Conservation (phyloP, 768 basidiomycete species). For the Xanthoconium purpureum region DNA sequence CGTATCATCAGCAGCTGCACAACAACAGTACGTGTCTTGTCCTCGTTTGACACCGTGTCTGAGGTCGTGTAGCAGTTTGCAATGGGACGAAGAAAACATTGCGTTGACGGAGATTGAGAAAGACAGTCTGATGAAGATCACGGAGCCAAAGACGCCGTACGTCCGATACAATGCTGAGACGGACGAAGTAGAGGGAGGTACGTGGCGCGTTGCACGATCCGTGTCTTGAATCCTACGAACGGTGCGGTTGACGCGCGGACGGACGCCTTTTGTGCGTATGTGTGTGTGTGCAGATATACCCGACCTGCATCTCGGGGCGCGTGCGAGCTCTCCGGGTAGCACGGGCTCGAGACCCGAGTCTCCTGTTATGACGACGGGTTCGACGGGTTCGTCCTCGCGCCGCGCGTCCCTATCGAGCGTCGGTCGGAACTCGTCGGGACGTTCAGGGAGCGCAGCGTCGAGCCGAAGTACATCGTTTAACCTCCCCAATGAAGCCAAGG, state of each 20-base stretch:
- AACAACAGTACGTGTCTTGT: slow-evolving; percentile 49
- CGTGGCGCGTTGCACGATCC: slow-evolving; percentile 12
- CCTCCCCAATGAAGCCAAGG: slow-evolving; percentile 66
- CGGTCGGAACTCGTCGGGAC: slow-evolving; percentile 50
- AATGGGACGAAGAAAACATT: slow-evolving; percentile 95
- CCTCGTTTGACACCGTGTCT: neutral
- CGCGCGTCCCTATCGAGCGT: slow-evolving; percentile 70
- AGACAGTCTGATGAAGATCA: slow-evolving; percentile 97
- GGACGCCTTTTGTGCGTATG: neutral
- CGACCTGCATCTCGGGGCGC: slow-evolving; percentile 56
- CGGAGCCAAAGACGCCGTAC: slow-evolving; percentile 95
- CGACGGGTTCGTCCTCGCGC: slow-evolving; percentile 63
- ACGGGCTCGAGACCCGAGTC: slow-evolving; percentile 47
- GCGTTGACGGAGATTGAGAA: slow-evolving; percentile 91
- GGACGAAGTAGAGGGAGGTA: slow-evolving; percentile 84
- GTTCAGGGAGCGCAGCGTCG: slow-evolving; percentile 60
- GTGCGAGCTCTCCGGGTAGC: slow-evolving; percentile 34
- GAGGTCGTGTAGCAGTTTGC: slow-evolving; percentile 51
- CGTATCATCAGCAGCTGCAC: slow-evolving; percentile 38
- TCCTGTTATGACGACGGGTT: slow-evolving; percentile 57
- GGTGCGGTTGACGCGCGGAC: neutral
- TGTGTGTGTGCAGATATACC: slow-evolving; percentile 78
- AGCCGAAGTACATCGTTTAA: slow-evolving; percentile 85
- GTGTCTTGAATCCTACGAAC: neutral
- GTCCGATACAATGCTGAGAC: slow-evolving; percentile 87